A percentile compares a stretch with the other conserved stretches of the same genome.
phyloP scores from a whole-genome alignment of 2,329 filamentous ascomycete species.

The Camillea tinctor region DNA sequence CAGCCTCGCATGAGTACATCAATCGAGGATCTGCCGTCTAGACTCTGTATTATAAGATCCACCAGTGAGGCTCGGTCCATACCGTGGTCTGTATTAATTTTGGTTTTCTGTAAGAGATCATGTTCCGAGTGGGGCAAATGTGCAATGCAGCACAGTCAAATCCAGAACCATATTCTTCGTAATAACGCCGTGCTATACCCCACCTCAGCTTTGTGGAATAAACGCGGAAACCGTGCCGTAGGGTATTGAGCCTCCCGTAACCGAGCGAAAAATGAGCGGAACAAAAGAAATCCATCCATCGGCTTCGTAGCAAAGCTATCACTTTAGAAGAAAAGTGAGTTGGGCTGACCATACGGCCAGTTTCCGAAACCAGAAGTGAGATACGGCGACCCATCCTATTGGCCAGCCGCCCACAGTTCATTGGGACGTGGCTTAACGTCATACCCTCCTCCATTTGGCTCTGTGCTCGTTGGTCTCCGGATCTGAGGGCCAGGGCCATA shows the following conservation, averaged over 20 bases:
- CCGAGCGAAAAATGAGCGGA: constrained; percentile 21
- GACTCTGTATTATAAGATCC: constrained; percentile 18
- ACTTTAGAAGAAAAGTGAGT: constrained; percentile 1
- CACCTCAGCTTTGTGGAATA: constrained; percentile 12
- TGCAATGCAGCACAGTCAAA: constrained; percentile 4
- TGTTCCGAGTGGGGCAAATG: constrained; percentile 4
- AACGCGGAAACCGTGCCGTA: constrained; percentile 20
- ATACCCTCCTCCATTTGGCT: constrained; percentile 54
- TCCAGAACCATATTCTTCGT: not conserved
- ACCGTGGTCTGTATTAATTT: constrained; percentile 1
- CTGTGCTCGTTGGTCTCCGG: constrained; percentile 72
- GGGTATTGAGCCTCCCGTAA: constrained; percentile 26
- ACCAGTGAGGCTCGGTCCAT: constrained; percentile 10
- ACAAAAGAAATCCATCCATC: constrained; percentile 23
- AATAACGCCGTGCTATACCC: constrained; percentile 17
- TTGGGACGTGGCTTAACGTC: constrained; percentile 57
- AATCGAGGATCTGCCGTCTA: constrained; percentile 5
- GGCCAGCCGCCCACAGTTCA: constrained; percentile 36
- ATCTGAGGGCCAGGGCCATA: constrained; percentile 63
- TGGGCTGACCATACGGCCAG: not conserved
- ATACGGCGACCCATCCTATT: constrained; percentile 32
- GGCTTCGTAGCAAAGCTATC: not conserved
- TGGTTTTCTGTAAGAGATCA: not conserved
- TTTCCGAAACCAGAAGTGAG: not conserved
- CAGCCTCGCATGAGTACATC: constrained; percentile 15